Percentiles rank a stretch among this genome's conserved stretches.
Conservation (phyloP, 2,329 filamentous ascomycete species). For the Tricladium varicosporioides region DNA sequence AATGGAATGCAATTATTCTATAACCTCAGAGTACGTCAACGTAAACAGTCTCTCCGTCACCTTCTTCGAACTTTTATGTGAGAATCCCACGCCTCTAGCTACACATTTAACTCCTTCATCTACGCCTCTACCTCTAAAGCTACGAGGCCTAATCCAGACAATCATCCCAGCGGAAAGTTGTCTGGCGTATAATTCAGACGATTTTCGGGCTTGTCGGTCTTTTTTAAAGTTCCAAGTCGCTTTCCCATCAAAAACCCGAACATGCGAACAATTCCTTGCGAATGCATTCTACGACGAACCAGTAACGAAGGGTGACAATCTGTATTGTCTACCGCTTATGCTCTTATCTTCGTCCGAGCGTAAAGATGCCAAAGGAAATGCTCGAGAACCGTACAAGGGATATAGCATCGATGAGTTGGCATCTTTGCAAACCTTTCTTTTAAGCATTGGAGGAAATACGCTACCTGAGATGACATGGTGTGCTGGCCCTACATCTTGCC, state of each 20-base stretch:
- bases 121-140: background rate
- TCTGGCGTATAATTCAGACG: constrained; percentile 8
- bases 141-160: constrained; percentile 7
- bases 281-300: constrained; percentile 10
- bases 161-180: constrained; percentile 2
- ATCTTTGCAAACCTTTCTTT: constrained; percentile 5
- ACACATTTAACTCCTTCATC: constrained; percentile 4
- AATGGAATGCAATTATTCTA: constrained; percentile 5
- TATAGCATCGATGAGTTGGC: constrained; percentile 10
- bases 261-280: constrained; percentile 8
- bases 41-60: background rate
- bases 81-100: constrained; percentile 1
- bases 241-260: constrained; percentile 5
- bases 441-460: constrained; percentile 2
- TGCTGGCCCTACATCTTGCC: constrained; percentile 10
- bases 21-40: background rate
- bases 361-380: constrained; percentile 1
- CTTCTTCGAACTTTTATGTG: constrained; percentile 11
- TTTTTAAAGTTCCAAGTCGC: no score
- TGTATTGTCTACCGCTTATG: constrained; percentile 13
- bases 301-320: constrained; percentile 8
- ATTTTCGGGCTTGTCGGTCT: no score
- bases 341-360: background rate
- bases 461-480: constrained; percentile 12
- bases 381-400: constrained; percentile 2